Percentiles rank a stretch among this genome's conserved stretches.
Evolutionary conservation across 139 green algal genomes (phyloP).

Genomic region (Diplosphaera chodatii): DNA sequence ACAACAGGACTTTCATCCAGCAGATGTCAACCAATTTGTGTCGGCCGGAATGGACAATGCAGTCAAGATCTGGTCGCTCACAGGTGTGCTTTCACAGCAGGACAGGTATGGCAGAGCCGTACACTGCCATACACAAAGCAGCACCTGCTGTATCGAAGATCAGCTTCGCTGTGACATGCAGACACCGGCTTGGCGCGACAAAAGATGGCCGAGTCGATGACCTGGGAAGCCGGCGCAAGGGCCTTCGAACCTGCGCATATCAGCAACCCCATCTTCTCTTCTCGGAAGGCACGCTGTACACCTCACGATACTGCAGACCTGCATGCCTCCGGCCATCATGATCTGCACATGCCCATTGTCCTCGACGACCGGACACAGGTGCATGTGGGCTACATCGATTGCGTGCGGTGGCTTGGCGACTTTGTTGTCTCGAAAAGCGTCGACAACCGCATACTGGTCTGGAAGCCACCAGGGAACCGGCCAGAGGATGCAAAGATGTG

Average conservation of each 20-base stretch:
- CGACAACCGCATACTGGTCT: slow-evolving; percentile 48
- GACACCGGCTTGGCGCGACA: neutral
- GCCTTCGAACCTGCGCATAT: slow-evolving; percentile 1
- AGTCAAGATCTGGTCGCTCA: slow-evolving; percentile 64
- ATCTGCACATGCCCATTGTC: too few relatives aligned
- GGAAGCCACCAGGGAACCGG: slow-evolving; percentile 13
- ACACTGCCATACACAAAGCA: too few relatives aligned
- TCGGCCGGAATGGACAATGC: slow-evolving; percentile 66
- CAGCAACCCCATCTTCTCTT: slow-evolving; percentile 2
- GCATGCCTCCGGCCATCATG: too few relatives aligned
- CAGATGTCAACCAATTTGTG: slow-evolving; percentile 45
- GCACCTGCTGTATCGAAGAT: too few relatives aligned
- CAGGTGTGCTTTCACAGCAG: too few relatives aligned
- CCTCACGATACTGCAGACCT: too few relatives aligned
- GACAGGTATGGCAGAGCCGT: too few relatives aligned
- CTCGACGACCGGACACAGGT: too few relatives aligned
- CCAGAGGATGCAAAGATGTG: neutral
- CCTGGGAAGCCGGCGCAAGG: neutral
- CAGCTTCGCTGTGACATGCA: too few relatives aligned
- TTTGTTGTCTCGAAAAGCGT: slow-evolving; percentile 62
- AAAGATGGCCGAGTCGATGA: neutral
- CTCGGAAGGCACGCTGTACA: slow-evolving; percentile 22
- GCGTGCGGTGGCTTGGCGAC: slow-evolving; percentile 69
- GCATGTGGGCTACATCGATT: slow-evolving; percentile 79
- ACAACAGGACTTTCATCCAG: slow-evolving; percentile 55